Evolutionary conservation across 495 filamentous ascomycete genomes (phyloP).

Genomic region (Talaromyces thailandensis): DNA sequence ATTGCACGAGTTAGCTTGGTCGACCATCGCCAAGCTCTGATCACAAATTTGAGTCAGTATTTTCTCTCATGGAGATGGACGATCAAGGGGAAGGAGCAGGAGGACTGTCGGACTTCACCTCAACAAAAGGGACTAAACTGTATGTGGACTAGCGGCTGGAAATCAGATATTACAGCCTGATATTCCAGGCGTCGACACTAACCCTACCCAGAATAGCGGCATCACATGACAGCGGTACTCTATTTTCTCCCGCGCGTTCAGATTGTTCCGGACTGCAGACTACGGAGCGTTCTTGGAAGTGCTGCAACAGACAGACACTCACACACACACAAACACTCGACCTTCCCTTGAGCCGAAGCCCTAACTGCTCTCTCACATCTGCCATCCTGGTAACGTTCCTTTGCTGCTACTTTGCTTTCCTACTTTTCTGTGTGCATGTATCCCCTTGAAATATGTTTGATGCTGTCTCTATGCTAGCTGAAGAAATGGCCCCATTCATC

Average conservation of each 20-base stretch:
- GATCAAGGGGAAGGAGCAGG: not conserved
- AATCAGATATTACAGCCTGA: not conserved
- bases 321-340: not conserved
- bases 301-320: constrained; percentile 14
- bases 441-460: not conserved
- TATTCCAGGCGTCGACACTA: not conserved
- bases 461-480: not conserved
- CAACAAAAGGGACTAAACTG: not conserved
- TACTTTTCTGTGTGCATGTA: not conserved
- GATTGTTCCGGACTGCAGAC: constrained; percentile 40
- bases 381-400: not conserved
- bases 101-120: too few relatives aligned
- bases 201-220: not conserved
- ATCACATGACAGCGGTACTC: constrained; percentile 15
- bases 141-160: not conserved
- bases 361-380: constrained; percentile 8
- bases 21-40: not conserved
- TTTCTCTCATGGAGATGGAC: not conserved
- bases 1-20: not conserved
- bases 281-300: constrained; percentile 44
- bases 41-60: not conserved
- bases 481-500: constrained; percentile 1
- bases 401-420: not conserved
- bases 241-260: constrained; percentile 29
- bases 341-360: constrained; percentile 5